Percentiles rank a stretch among this genome's conserved stretches.
Conservation (phyloP, 495 filamentous ascomycete species). For the Penicillium fimorum region DNA sequence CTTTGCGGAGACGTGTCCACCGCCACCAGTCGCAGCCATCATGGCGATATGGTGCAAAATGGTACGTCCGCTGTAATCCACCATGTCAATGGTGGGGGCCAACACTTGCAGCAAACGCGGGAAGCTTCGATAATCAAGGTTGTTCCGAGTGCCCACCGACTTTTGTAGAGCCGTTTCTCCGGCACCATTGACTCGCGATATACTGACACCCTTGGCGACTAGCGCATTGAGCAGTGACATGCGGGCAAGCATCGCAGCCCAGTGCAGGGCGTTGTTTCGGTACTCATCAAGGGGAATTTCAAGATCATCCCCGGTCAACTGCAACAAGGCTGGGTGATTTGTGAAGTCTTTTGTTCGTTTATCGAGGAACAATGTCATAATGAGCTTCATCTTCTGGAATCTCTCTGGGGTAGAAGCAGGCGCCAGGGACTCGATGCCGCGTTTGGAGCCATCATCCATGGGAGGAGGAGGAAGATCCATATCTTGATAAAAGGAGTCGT, state of each 20-base stretch:
- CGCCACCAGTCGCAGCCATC: slow-evolving; percentile 87
- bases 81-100: slow-evolving; percentile 84
- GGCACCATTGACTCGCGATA: slow-evolving; percentile 78
- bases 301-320: slow-evolving; percentile 76
- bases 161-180: slow-evolving; percentile 93
- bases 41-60: slow-evolving; percentile 95
- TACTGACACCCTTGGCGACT: slow-evolving; percentile 77
- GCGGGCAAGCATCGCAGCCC: slow-evolving; percentile 94
- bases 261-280: slow-evolving; percentile 87
- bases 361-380: slow-evolving; percentile 88
- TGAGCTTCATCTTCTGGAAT: slow-evolving; percentile 70
- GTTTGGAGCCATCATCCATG: slow-evolving; percentile 52
- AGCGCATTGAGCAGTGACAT: slow-evolving; percentile 75
- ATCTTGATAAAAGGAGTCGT: slow-evolving; percentile 77
- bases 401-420: slow-evolving; percentile 62
- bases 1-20: slow-evolving; percentile 72
- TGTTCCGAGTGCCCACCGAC: slow-evolving; percentile 84
- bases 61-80: slow-evolving; percentile 84
- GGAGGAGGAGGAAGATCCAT: slow-evolving; percentile 48
- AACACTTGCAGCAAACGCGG: slow-evolving; percentile 85
- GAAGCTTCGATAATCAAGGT: slow-evolving; percentile 76
- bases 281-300: slow-evolving; percentile 87
- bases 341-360: slow-evolving; percentile 60
- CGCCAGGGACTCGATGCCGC: slow-evolving; percentile 67
- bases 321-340: slow-evolving; percentile 61